Conservation (phyloP, 441 rosid species). For the Pelargonium australe region DNA sequence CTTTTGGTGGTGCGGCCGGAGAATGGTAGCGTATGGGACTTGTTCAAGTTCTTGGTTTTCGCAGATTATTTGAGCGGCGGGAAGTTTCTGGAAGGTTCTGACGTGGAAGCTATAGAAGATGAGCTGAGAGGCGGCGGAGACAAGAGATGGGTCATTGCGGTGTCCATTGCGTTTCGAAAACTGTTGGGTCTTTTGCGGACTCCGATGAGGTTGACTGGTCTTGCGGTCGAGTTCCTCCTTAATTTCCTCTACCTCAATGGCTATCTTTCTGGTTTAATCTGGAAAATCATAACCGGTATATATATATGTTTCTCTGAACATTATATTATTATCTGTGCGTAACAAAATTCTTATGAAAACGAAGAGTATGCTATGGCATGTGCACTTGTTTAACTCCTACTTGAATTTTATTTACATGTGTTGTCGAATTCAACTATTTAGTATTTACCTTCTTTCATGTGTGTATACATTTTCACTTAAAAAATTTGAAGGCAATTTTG, state of each 20-base stretch:
- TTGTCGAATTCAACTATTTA: too few relatives aligned
- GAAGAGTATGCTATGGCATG: too few relatives aligned
- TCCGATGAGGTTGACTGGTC: constrained; percentile 61
- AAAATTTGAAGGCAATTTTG: constrained; percentile 13
- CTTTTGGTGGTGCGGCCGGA: constrained; percentile 56
- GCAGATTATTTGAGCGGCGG: constrained; percentile 35
- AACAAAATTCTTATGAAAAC: too few relatives aligned
- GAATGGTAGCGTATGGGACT: constrained; percentile 45
- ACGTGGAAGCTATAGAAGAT: constrained; percentile 4
- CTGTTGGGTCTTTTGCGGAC: constrained; percentile 36
- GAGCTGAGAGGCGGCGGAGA: constrained; percentile 29
- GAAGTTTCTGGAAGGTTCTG: constrained; percentile 53
- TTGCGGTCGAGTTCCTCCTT: constrained; percentile 49
- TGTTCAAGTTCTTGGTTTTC: constrained; percentile 35
- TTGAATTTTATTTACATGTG: too few relatives aligned
- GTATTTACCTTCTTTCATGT: too few relatives aligned
- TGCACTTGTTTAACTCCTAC: too few relatives aligned
- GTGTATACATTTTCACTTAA: constrained; percentile 17
- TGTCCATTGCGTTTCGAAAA: constrained; percentile 51
- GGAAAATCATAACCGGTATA: constrained; percentile 39
- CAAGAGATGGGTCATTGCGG: constrained; percentile 49
- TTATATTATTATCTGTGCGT: neutral
- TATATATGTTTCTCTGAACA: neutral
- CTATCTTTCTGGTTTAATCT: constrained; percentile 42
- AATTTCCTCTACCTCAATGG: constrained; percentile 56